Evolutionary conservation across 2,329 filamentous ascomycete species (phyloP), one percentile per base, ranked within the genome.

Genomic region (Aphanoascus verrucosus): DNA sequence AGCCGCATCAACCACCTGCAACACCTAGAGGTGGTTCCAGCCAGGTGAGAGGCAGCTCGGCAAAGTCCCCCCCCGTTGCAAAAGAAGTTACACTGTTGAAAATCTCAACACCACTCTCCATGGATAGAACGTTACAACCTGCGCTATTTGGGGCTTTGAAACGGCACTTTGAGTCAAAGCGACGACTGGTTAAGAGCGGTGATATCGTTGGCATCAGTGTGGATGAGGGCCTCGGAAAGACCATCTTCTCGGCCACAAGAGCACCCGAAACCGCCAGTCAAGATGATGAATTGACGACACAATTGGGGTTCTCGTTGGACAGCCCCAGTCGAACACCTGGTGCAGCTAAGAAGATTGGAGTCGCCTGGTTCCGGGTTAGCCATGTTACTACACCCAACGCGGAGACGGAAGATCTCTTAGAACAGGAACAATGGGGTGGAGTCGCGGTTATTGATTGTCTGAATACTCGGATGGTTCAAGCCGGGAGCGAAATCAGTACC

Each of bases 311-410:
- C 34, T 52, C 55, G 14, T 17, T 43, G 20, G 43, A 47, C 28
- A 28, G 49, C 1, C 12, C 34, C 15, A 42, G n/a, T 15, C 15
- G 8, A 45, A 48, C 45, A 14, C 17, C 61, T 55, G 43, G 57
- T 46, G 58, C 58, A 20, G 58, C 73, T 71, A 60, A 81, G 78
- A 67, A 79, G 75, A 62, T 70, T 32, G 69, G 69, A 31, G 86
- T 94, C 17, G 90, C 88, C 6, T 98, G 93, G 93, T 97, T 96
- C 74, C 87, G 84, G 59, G 85, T 98, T 40, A 85, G 85, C 38
- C 85, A 88, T 55, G 83, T 94, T 34, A 70, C 72, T 44, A 70
- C 73, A 7, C 67, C 69, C n/a, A 79, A 82, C 34, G 79, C 80
- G 12, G 74, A 80, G 1, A 15, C 20, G n/a, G 51, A 40, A 5